Evolutionary conservation across 2,329 filamentous ascomycete species (phyloP).

Genomic region (Furcasterigmium furcatum): DNA sequence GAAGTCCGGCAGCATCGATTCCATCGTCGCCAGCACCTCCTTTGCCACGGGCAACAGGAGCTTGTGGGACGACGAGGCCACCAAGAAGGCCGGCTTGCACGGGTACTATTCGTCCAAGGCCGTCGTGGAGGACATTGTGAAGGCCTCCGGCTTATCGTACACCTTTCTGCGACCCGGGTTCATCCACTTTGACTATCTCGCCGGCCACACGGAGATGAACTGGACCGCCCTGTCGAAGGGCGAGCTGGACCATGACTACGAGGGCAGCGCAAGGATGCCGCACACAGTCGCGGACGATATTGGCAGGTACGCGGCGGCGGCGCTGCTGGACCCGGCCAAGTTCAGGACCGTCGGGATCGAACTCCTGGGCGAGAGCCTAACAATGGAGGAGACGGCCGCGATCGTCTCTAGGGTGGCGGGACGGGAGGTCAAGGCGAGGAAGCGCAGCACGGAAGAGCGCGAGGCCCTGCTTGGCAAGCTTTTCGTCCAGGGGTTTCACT

Average conservation of each 20-base stretch:
- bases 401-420: constrained; percentile 25
- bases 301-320: constrained; percentile 26
- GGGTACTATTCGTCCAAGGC: constrained; percentile 33
- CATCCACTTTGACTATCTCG: constrained; percentile 22
- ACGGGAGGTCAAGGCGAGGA: constrained; percentile 17
- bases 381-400: constrained; percentile 22
- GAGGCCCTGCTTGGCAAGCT: constrained; percentile 11
- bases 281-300: constrained; percentile 25
- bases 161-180: constrained; percentile 27
- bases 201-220: constrained; percentile 17
- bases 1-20: constrained; percentile 25
- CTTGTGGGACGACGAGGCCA: constrained; percentile 18
- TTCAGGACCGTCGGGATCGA: constrained; percentile 27
- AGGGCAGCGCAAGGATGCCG: constrained; percentile 16
- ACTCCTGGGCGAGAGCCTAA: constrained; percentile 20
- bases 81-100: constrained; percentile 10
- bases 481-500: constrained; percentile 19
- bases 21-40: constrained; percentile 21
- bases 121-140: constrained; percentile 27
- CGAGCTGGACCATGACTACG: constrained; percentile 19
- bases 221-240: constrained; percentile 23
- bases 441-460: constrained; percentile 16
- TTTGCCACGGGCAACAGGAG: constrained; percentile 11
- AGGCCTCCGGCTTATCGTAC: constrained; percentile 22
- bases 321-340: constrained; percentile 22